Evolutionary conservation across 2,329 filamentous ascomycete species (phyloP), one percentile per base, ranked within the genome.

Genomic region (Nigrospora oryzae): DNA sequence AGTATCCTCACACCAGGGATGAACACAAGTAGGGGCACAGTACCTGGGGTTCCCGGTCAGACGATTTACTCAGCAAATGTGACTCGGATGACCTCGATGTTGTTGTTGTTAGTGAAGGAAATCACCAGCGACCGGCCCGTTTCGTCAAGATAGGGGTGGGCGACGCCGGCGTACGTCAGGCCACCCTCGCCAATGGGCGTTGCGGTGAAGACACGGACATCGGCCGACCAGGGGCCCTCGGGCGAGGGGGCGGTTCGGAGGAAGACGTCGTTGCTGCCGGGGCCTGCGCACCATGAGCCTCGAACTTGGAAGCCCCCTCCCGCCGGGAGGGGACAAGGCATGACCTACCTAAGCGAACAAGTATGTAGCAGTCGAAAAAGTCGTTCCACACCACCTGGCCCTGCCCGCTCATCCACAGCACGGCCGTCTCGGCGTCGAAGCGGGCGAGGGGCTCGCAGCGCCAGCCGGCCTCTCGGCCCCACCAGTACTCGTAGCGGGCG

Each of bases 61-160:
- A 36, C 16, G 34, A 7, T 30, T 11, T 46, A 46, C 38, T 48
- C 35, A 14, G 40, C 46, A 38, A 65, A 65, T 0, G 55, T 49
- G 8, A 56, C 61, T 40, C 54, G 63, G 36, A 67, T 56, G 1
- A 67, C 53, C 42, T 67, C 59, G 8, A 64, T 65, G 35, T 60
- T 57, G 41, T 66, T 66, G 28, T 66, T 62, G 44, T 68, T 69
- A 1, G 63, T 69, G 33, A 58, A 69, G 0, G 63, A 65, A 38
- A 68, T 55, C 1, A 61, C 63, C 45, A 68, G 37, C 0, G 63
- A 67, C 49, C 53, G 52, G 0, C 65, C 64, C 0, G 58, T 58
- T 5, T 52, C 48, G 36, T 69, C 64, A 3, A 68, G 47, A 37
- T 68, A 64, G 1, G 66, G 65, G 35, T 67, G 66, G 2, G 55